These are phyloP conservation scores for Peniophora sp. DNA, from an alignment of 1,284 basidiomycete genomes.

Conservation along the genomic window DNA sequence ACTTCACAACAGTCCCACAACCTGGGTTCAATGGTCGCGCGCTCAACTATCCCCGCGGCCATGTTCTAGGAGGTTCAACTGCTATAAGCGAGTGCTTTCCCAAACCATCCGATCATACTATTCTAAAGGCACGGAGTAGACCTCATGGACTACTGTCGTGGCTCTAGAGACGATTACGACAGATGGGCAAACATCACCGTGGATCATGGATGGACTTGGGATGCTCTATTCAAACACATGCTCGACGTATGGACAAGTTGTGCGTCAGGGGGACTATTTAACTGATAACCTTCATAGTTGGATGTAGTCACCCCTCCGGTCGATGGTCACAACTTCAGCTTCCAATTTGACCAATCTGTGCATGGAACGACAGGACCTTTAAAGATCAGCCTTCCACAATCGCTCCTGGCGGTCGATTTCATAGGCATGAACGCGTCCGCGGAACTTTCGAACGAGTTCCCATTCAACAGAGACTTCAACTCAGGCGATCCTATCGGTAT, in stretches of 20 bases:
- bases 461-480: constrained; percentile 14
- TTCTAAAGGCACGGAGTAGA: neutral
- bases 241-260: neutral
- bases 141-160: constrained; percentile 1
- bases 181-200: neutral
- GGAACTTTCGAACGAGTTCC: constrained; percentile 9
- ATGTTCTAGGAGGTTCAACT: neutral
- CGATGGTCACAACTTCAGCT: neutral
- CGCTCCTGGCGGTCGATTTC: constrained; percentile 4
- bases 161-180: neutral
- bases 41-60: neutral
- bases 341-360: neutral
- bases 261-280: neutral
- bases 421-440: constrained; percentile 7
- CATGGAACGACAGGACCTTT: neutral
- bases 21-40: neutral
- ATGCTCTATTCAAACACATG: neutral
- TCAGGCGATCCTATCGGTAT: constrained; percentile 13
- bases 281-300: neutral
- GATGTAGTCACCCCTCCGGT: neutral
- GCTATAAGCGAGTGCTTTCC: neutral
- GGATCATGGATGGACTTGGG: neutral
- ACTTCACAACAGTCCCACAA: neutral
- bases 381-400: neutral
- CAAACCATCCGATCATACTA: neutral